Percentiles rank a stretch among this genome's conserved stretches.
phyloP scores from a whole-genome alignment of 2,329 filamentous ascomycete species.

The Ophiostoma perfectum region DNA sequence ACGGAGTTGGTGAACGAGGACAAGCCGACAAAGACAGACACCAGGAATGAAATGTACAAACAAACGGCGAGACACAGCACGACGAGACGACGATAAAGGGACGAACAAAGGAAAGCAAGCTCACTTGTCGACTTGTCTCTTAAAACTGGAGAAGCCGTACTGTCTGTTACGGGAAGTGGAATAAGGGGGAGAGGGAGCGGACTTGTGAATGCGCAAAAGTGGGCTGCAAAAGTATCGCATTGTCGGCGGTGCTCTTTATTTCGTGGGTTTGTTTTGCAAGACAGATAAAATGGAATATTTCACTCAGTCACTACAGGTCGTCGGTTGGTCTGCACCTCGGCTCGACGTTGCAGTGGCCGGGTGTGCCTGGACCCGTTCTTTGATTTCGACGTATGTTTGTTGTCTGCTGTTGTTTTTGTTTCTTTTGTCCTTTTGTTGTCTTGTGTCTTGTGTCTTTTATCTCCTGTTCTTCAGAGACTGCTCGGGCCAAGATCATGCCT shows the following conservation, averaged over 20 bases:
- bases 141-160: conserved; percentile 10
- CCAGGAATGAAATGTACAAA: not conserved
- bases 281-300: too few species aligned
- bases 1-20: too few species aligned
- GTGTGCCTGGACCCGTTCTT: conserved; percentile 12
- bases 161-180: conserved; percentile 14
- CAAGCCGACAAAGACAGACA: not conserved
- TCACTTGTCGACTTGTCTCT: not conserved
- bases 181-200: conserved; percentile 8
- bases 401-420: conserved; percentile 9
- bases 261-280: too few species aligned
- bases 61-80: not conserved
- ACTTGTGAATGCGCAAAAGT: not conserved
- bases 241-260: too few species aligned
- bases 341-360: conserved; percentile 14
- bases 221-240: too few species aligned
- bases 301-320: not conserved
- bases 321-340: conserved; percentile 19
- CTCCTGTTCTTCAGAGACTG: too few species aligned
- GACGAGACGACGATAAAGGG: conserved; percentile 12
- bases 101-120: conserved; percentile 10
- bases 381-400: not conserved
- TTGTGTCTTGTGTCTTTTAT: not conserved
- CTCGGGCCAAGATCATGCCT: too few species aligned
- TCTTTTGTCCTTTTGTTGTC: conserved; percentile 9